Percentiles rank a stretch among this genome's conserved stretches.
These are phyloP conservation scores for Pseudotulostoma volvatum DNA, from an alignment of 495 filamentous ascomycete species.

Conservation along the genomic window DNA sequence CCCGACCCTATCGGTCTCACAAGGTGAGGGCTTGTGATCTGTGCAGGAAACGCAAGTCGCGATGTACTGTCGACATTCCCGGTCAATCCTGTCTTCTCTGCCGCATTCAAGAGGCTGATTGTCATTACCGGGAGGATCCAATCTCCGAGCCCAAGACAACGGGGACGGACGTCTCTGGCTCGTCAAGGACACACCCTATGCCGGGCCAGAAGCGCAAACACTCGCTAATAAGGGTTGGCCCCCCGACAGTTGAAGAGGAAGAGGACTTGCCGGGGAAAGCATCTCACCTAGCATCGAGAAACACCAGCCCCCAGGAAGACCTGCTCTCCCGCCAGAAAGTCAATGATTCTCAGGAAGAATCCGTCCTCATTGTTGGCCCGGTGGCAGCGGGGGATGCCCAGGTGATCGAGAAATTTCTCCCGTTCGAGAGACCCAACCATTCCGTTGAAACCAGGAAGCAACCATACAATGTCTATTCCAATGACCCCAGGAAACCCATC, in stretches of 20 bases:
- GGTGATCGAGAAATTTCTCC: slow-evolving; percentile 36
- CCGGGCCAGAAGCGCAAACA: neutral
- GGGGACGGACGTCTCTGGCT: slow-evolving; percentile 15
- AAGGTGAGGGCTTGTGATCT: slow-evolving; percentile 35
- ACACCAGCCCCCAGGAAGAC: slow-evolving; percentile 12
- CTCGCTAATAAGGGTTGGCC: neutral
- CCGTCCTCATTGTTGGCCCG: slow-evolving; percentile 34
- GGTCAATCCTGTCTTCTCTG: slow-evolving; percentile 32
- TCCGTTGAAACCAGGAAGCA: slow-evolving; percentile 26
- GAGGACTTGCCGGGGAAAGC: neutral
- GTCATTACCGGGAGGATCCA: slow-evolving; percentile 30
- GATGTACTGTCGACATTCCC: slow-evolving; percentile 34
- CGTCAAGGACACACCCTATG: slow-evolving; percentile 9
- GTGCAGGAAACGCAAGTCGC: slow-evolving; percentile 36
- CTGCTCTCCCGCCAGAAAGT: slow-evolving; percentile 22
- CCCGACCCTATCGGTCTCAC: slow-evolving; percentile 35
- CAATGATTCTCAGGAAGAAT: slow-evolving; percentile 29
- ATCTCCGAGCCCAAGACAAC: slow-evolving; percentile 14
- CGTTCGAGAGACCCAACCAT: slow-evolving; percentile 22
- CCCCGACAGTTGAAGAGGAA: slow-evolving; percentile 1
- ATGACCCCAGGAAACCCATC: slow-evolving; percentile 31
- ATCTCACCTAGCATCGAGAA: neutral
- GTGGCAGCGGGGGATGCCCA: slow-evolving; percentile 36
- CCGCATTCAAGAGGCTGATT: slow-evolving; percentile 33
- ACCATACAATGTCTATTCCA: slow-evolving; percentile 34